Evolutionary conservation across 345 rosid species (phyloP), one percentile per base, ranked within the genome.

Genomic region (Firmiana major): DNA sequence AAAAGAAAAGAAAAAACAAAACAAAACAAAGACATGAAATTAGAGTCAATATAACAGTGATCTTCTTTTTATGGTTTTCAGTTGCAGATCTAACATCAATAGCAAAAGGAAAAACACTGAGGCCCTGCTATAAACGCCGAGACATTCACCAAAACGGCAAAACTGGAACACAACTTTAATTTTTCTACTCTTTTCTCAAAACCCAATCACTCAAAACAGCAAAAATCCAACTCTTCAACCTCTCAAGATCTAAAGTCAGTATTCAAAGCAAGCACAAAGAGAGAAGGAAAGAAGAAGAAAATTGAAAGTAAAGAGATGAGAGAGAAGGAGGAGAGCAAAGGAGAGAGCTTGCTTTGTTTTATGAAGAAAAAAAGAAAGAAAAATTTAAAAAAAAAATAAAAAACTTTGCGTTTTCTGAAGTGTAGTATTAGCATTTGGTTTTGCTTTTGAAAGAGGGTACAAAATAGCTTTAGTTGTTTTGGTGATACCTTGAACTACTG

Each of bases 401-500:
- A 3, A 0, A 1, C 0, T 5, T 43, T 0, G 21, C 4, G 43
- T 63, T 48, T 48, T 48, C 17, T 43, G 54, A 12, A 49, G 22
- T 34, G 7, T 12, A 11, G 7, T 63, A 63, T 12, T 26, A 34
- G 5, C 62, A 74, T 5, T 46, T 10, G 9, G 13, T 21, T 69
- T 63, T 57, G 34, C 2, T 49, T 38, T 71, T n/a, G 54, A 59
- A 21, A 36, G 46, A 36, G 59, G 74, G 57, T 63, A 77, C 38
- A 64, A 53, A 69, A 70, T 7, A 22, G 31, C 42, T 46, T 78
- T 79, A 59, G 80, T 87, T 75, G 75, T 83, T 86, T 84, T 82
- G 57, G 80, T 83, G 80, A 83, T 84, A 92, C 98, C 98, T 93
- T 80, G 98, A 90, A 82, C 98, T 90, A 79, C 99, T 95, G 93